Evolutionary conservation across 1,284 basidiomycete species (phyloP), one percentile per base, ranked within the genome.

Genomic region (Trichosporon ovoides): DNA sequence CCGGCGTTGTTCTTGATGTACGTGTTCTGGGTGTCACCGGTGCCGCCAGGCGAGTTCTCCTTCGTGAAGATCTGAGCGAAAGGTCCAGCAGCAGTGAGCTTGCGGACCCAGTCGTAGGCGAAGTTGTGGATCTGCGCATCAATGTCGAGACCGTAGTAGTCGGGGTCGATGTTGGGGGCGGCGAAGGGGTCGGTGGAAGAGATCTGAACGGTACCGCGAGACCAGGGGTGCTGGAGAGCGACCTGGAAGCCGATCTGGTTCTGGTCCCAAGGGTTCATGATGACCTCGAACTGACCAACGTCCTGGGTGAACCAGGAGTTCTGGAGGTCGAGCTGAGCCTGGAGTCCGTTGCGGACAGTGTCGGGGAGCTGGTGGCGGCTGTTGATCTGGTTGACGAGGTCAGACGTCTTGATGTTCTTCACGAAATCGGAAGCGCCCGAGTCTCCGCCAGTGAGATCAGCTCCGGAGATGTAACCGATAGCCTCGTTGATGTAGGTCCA

Each of bases 81-180:
- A 1, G 76, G 76, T 10, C 60, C 58, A 6, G 71, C 64, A 0
- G 43, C 55, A 16, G 71, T 69, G 18, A 77, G 52, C 33, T 57
- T 67, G 38, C 76, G 65, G 31, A 71, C 70, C 53, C 69, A 76
- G 13, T 48, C 58, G 20, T 67, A 60, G 19, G 69, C 74, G 34
- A 65, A 61, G 22, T 52, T 51, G 55, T 73, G 66, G 19, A 76
- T 72, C 54, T 72, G 68, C 31, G 70, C 68, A 55, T 76, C 75
- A 57, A 68, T 71, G 13, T 69, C 69, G 10, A 70, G 66, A 19
- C 68, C 72, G 64, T 85, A 81, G 77, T 86, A 87, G 54, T 80
- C 78, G 3, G 85, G 84, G 72, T 87, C 83, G 71, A 88, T 86
- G 14, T 73, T 57, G 0, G 86, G 85, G 20, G 72, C 63, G 24